These are phyloP conservation scores for Eremothecium coryli DNA, from an alignment of 1,139 yeast genomes.

Conservation along the genomic window DNA sequence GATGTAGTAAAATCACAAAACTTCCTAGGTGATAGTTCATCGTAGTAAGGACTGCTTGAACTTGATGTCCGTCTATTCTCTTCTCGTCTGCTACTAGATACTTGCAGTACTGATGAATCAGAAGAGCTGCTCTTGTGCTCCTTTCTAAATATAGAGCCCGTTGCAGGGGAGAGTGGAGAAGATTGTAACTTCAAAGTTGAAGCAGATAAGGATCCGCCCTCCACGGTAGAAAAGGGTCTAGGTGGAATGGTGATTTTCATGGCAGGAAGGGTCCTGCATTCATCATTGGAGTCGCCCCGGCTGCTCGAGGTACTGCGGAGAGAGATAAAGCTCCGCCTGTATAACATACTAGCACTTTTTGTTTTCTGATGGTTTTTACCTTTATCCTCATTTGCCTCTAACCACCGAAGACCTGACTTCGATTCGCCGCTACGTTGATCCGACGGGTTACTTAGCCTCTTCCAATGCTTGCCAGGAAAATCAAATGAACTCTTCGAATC, in stretches of 20 bases:
- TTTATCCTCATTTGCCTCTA: not conserved
- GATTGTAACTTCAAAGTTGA: constrained; percentile 37
- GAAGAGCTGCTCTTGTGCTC: constrained; percentile 51
- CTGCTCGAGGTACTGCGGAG: constrained; percentile 27
- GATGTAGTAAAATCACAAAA: constrained; percentile 2
- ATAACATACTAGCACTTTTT: constrained; percentile 27
- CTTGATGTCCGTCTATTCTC: constrained; percentile 20
- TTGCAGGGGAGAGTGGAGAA: constrained; percentile 29
- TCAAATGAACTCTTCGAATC: constrained; percentile 24
- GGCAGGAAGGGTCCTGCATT: constrained; percentile 12
- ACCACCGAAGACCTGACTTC: not conserved
- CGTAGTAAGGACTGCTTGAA: not conserved
- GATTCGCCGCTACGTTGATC: not conserved
- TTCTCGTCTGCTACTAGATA: constrained; percentile 10
- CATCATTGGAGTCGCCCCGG: constrained; percentile 9
- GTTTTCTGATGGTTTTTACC: constrained; percentile 23
- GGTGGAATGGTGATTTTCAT: constrained; percentile 31
- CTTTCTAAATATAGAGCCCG: constrained; percentile 46
- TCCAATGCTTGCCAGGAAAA: constrained; percentile 9
- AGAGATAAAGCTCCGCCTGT: constrained; percentile 30
- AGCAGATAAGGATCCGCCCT: constrained; percentile 26
- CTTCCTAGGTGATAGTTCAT: constrained; percentile 1
- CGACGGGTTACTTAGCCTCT: constrained; percentile 1
- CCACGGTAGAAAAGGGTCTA: constrained; percentile 51
- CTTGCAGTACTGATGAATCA: constrained; percentile 38